phyloP scores from a whole-genome alignment of 164 flowering plant species.

The Cinnamomum micranthum region DNA sequence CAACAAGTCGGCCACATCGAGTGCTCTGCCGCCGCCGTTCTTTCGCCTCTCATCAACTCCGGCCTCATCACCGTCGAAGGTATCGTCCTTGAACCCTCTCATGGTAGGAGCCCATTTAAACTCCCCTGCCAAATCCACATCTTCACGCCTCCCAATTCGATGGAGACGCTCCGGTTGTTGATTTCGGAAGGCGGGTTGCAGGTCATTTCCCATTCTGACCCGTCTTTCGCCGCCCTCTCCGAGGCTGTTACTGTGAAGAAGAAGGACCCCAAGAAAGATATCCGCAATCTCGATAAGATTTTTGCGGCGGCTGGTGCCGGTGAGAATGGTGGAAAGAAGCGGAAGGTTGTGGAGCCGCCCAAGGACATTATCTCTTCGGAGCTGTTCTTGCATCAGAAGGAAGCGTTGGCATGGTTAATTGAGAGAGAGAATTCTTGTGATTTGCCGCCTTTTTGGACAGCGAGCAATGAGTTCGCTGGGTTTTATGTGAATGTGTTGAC shows the following conservation, averaged over 20 bases:
- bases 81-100: conserved; percentile 51
- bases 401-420: conserved; percentile 80
- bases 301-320: conserved; percentile 54
- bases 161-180: conserved; percentile 25
- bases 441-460: conserved; percentile 93
- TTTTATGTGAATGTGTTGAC: conserved; percentile 68
- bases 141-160: conserved; percentile 41
- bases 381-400: conserved; percentile 74
- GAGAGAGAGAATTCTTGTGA: conserved; percentile 64
- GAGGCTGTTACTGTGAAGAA: conserved; percentile 50
- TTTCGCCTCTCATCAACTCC: conserved; percentile 60
- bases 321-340: conserved; percentile 27
- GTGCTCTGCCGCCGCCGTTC: conserved; percentile 45
- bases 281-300: conserved; percentile 55
- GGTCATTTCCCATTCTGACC: conserved; percentile 32
- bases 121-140: conserved; percentile 72
- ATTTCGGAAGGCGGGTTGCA: conserved; percentile 41
- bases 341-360: conserved; percentile 54
- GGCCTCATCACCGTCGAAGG: conserved; percentile 41
- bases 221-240: conserved; percentile 48
- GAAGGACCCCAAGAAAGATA: conserved; percentile 19
- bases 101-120: conserved; percentile 19
- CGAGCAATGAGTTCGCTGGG: conserved; percentile 35
- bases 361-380: conserved; percentile 49
- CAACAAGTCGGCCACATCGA: conserved; percentile 75